Conservation (phyloP, 2,329 filamentous ascomycete genomes). For the Periconia macrospinosa region DNA sequence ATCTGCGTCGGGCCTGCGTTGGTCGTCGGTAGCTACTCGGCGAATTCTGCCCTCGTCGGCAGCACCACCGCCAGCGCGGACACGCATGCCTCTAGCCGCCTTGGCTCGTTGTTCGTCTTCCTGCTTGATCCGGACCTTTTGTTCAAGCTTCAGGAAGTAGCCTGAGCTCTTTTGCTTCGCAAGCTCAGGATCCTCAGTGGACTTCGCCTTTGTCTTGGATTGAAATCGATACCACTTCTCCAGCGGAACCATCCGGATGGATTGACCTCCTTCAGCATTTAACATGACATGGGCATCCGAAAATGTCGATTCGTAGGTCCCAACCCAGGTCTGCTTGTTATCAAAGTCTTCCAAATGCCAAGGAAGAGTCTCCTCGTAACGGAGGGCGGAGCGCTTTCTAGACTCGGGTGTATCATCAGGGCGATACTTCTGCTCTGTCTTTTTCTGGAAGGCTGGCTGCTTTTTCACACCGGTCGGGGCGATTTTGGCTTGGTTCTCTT, state of each 20-base stretch:
- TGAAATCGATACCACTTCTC: conserved; percentile 96
- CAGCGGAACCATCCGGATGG: conserved; percentile 82
- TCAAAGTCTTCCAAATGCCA: conserved; percentile 98
- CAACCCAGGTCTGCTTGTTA: conserved; percentile 91
- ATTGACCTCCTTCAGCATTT: conserved; percentile 63
- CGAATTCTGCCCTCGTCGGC: conserved; percentile 42
- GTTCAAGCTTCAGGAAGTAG: conserved; percentile 62
- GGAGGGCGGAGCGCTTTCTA: conserved; percentile 63
- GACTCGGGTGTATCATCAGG: conserved; percentile 76
- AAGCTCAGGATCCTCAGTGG: conserved; percentile 82
- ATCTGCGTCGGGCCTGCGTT: conserved; percentile 56
- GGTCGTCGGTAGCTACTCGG: conserved; percentile 46
- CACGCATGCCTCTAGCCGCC: conserved; percentile 24
- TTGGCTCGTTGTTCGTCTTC: conserved; percentile 47
- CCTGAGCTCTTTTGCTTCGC: conserved; percentile 79
- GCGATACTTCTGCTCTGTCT: conserved; percentile 82
- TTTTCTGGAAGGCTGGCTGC: conserved; percentile 69
- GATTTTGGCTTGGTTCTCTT: conserved; percentile 88
- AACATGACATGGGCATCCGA: conserved; percentile 81
- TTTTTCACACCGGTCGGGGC: conserved; percentile 77
- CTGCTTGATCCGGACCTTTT: conserved; percentile 39
- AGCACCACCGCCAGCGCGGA: conserved; percentile 35
- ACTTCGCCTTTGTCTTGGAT: conserved; percentile 73
- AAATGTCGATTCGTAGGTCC: conserved; percentile 84
- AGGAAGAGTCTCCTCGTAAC: conserved; percentile 92